Evolutionary conservation across 2,329 filamentous ascomycete genomes (phyloP).

Genomic region (Epichloe typhina): DNA sequence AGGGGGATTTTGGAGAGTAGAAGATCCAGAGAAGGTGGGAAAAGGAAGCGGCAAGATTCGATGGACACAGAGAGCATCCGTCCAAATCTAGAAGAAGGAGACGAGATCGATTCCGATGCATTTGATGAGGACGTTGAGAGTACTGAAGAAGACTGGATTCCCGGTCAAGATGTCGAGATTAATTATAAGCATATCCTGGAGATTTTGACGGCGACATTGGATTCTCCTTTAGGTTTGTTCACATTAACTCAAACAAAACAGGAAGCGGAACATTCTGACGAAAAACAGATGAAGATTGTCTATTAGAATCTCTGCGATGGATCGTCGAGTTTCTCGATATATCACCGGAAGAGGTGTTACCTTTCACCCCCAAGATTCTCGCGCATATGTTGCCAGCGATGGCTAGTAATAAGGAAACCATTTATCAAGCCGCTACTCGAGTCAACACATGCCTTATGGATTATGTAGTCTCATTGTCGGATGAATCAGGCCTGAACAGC

Average conservation of each 20-base stretch:
- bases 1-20: conserved; percentile 77
- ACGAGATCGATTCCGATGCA: conserved; percentile 45
- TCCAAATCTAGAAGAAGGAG: conserved; percentile 45
- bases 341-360: conserved; percentile 88
- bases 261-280: conserved; percentile 2
- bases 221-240: conserved; percentile 60
- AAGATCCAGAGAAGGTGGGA: conserved; percentile 53
- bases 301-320: conserved; percentile 85
- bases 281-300: conserved; percentile 67
- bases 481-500: conserved; percentile 38
- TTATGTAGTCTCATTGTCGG: conserved; percentile 82
- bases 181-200: conserved; percentile 86
- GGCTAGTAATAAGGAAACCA: conserved; percentile 80
- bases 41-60: conserved; percentile 56
- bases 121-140: conserved; percentile 47
- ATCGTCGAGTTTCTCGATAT: conserved; percentile 95
- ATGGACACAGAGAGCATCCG: conserved; percentile 51
- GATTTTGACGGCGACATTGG: conserved; percentile 79
- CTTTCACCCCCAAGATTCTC: conserved; percentile 84
- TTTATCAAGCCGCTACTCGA: conserved; percentile 73
- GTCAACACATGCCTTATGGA: conserved; percentile 89
- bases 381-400: conserved; percentile 88
- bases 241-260: not conserved
- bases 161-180: conserved; percentile 90
- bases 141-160: conserved; percentile 87